phyloP scores from a whole-genome alignment of 306 rosid species.

The Rubus idaeus region DNA sequence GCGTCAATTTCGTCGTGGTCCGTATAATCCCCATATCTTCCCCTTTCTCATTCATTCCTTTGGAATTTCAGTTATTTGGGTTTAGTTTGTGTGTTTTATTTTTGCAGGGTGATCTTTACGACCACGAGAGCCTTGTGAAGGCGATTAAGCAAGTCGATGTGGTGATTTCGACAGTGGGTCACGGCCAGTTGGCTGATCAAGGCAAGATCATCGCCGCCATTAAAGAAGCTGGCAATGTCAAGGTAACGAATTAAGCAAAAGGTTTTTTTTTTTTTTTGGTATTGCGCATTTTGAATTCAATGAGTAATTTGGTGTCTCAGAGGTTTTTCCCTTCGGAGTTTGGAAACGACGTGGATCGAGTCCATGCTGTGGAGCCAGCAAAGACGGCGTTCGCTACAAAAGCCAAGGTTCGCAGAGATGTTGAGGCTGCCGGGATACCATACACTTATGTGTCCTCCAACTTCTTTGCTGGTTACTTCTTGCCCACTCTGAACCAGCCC shows the following conservation, averaged over 20 bases:
- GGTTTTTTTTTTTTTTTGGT: no score
- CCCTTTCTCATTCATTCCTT: background rate
- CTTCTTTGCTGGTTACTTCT: slow-evolving; percentile 39
- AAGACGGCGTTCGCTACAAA: slow-evolving; percentile 32
- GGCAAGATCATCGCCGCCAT: slow-evolving; percentile 38
- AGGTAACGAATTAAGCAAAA: slow-evolving; percentile 17
- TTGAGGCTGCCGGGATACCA: slow-evolving; percentile 47
- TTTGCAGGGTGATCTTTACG: slow-evolving; percentile 35
- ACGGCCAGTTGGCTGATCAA: slow-evolving; percentile 29
- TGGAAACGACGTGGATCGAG: slow-evolving; percentile 46
- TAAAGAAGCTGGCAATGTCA: slow-evolving; percentile 42
- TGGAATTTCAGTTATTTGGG: background rate
- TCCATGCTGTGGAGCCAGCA: slow-evolving; percentile 45
- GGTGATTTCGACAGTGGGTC: slow-evolving; percentile 39
- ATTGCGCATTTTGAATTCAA: background rate
- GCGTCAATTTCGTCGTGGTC: slow-evolving; percentile 29
- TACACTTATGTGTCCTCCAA: slow-evolving; percentile 38
- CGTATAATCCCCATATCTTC: background rate
- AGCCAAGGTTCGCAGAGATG: slow-evolving; percentile 28
- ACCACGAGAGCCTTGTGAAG: slow-evolving; percentile 32
- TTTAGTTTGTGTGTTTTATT: background rate
- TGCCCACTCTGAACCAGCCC: slow-evolving; percentile 33
- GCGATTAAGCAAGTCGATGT: slow-evolving; percentile 47
- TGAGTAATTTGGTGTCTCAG: slow-evolving; percentile 9
- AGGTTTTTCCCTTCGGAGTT: slow-evolving; percentile 48